phyloP scores from a whole-genome alignment of 1,284 basidiomycete species.

The Violaceomyces palustris region DNA sequence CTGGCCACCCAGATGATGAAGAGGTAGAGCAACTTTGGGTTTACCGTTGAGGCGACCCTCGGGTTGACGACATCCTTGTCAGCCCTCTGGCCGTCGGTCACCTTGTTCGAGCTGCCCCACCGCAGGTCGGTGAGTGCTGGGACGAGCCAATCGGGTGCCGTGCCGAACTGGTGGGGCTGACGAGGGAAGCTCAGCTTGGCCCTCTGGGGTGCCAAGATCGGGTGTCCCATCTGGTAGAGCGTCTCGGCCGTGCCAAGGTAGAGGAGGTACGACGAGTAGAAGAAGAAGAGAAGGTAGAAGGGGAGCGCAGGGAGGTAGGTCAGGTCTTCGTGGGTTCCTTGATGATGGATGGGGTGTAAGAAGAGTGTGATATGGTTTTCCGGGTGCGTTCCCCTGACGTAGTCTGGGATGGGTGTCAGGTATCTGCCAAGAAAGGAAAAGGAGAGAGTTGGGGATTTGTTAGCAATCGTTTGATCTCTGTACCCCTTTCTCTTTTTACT shows the following conservation, averaged over 20 bases:
- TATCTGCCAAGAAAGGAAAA: constrained; percentile 16
- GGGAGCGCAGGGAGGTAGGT: constrained; percentile 49
- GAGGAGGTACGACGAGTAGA: constrained; percentile 30
- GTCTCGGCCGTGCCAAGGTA: constrained; percentile 27
- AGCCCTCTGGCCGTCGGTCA: constrained; percentile 13
- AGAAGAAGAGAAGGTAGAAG: constrained; percentile 44
- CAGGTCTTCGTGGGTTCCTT: constrained; percentile 47
- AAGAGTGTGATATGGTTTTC: constrained; percentile 48
- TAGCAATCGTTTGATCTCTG: neutral
- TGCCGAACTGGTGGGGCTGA: constrained; percentile 48
- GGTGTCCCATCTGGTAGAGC: constrained; percentile 29
- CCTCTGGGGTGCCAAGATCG: constrained; percentile 1
- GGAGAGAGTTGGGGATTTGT: neutral
- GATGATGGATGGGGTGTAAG: constrained; percentile 29
- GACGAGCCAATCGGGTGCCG: constrained; percentile 45
- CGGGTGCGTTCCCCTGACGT: constrained; percentile 44
- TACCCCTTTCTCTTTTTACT: neutral
- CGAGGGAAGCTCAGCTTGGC: constrained; percentile 17
- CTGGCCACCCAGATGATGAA: constrained; percentile 34
- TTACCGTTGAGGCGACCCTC: constrained; percentile 10
- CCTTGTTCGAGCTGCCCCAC: constrained; percentile 14
- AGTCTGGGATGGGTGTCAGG: constrained; percentile 46
- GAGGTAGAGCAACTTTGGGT: constrained; percentile 43
- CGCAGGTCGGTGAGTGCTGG: constrained; percentile 41
- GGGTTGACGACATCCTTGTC: constrained; percentile 7